phyloP scores from a whole-genome alignment of 2,329 filamentous ascomycete genomes.

The Sclerotinia borealis region DNA sequence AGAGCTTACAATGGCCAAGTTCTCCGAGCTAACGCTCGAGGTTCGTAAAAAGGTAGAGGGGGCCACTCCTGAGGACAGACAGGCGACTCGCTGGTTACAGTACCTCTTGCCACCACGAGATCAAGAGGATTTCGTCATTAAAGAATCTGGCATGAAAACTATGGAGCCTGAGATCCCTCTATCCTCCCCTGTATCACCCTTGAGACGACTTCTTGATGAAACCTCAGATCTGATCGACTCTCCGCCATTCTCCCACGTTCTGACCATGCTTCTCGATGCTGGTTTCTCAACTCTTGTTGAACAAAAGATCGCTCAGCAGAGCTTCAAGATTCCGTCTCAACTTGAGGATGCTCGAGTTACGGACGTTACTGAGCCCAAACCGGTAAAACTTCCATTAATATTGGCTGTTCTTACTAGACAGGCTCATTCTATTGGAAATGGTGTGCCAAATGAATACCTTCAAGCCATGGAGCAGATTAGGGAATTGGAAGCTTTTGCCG shows the following conservation, averaged over 20 bases:
- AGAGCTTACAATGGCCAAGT: slow-evolving; percentile 71
- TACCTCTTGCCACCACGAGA: slow-evolving; percentile 75
- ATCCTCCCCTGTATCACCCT: slow-evolving; percentile 35
- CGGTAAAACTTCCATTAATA: slow-evolving; percentile 76
- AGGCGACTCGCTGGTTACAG: slow-evolving; percentile 61
- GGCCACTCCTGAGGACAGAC: slow-evolving; percentile 55
- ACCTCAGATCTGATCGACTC: slow-evolving; percentile 95
- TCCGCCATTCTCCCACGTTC: slow-evolving; percentile 79
- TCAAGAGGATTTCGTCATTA: slow-evolving; percentile 77
- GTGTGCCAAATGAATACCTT: slow-evolving; percentile 64
- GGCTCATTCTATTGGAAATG: slow-evolving; percentile 81
- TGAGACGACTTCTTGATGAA: slow-evolving; percentile 86
- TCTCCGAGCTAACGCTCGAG: slow-evolving; percentile 74
- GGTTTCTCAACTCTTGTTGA: slow-evolving; percentile 82
- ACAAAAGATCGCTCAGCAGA: slow-evolving; percentile 69
- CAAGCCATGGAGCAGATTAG: slow-evolving; percentile 69
- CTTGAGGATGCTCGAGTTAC: slow-evolving; percentile 36
- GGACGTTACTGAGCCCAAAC: slow-evolving; percentile 46
- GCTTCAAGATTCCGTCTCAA: slow-evolving; percentile 58
- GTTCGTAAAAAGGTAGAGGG: slow-evolving; percentile 84
- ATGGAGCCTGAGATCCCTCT: slow-evolving; percentile 40
- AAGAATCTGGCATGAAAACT: slow-evolving; percentile 70
- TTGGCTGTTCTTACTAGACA: slow-evolving; percentile 86
- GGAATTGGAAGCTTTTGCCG: slow-evolving; percentile 77
- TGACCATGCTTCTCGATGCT: slow-evolving; percentile 79